phyloP scores from a whole-genome alignment of 208 protist genomes.

The Leishmania martiniquensis region DNA sequence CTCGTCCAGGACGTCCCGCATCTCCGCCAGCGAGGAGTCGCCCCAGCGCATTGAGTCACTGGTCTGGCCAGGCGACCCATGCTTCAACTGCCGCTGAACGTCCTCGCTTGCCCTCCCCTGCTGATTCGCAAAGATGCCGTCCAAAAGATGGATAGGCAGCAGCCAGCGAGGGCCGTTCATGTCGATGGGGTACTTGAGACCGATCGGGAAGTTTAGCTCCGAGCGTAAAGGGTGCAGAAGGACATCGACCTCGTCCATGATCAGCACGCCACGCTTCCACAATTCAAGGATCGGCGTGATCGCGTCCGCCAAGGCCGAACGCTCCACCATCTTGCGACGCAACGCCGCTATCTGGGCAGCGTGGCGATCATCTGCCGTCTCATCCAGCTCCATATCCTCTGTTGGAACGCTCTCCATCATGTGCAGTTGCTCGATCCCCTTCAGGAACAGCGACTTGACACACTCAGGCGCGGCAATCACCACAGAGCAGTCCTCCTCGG shows the following conservation, averaged over 20 bases:
- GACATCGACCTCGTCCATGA: slow-evolving; percentile 96
- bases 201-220: slow-evolving; percentile 97
- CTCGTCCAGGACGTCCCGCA: slow-evolving; percentile 3
- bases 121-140: slow-evolving; percentile 87
- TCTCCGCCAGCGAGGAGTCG: background rate
- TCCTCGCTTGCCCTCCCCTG: slow-evolving; percentile 45
- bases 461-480: slow-evolving; percentile 90
- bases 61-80: slow-evolving; percentile 10
- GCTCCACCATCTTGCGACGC: slow-evolving; percentile 43
- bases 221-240: slow-evolving; percentile 95
- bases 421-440: slow-evolving; percentile 92
- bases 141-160: slow-evolving; percentile 94
- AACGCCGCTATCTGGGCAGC: slow-evolving; percentile 40
- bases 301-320: slow-evolving; percentile 67
- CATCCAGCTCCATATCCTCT: slow-evolving; percentile 43
- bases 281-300: slow-evolving; percentile 84
- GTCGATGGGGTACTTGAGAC: slow-evolving; percentile 91
- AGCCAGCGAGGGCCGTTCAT: slow-evolving; percentile 90
- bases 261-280: slow-evolving; percentile 86
- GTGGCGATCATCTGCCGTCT: slow-evolving; percentile 43
- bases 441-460: slow-evolving; percentile 95
- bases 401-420: slow-evolving; percentile 64
- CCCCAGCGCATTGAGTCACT: background rate
- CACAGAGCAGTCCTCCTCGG: slow-evolving; percentile 65
- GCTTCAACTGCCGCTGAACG: slow-evolving; percentile 33